Conservation (phyloP, 257 asterid genomes). For the Nicotiana knightiana region DNA sequence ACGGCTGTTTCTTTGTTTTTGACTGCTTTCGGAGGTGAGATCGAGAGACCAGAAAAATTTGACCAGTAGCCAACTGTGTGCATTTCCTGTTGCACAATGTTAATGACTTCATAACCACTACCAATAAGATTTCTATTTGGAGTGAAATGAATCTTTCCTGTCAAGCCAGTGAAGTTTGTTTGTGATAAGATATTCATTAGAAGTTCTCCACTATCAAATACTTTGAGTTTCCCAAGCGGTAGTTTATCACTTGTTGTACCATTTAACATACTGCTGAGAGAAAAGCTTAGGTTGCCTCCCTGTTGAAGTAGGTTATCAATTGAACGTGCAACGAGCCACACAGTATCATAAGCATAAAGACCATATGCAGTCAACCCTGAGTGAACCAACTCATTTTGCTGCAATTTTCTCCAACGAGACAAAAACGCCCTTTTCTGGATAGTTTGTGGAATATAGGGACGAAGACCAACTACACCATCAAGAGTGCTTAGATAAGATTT, state of each 20-base stretch:
- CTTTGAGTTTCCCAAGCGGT: slow-evolving; percentile 18
- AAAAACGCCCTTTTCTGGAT: slow-evolving; percentile 4
- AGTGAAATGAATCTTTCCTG: slow-evolving; percentile 27
- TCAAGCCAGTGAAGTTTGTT: slow-evolving; percentile 23
- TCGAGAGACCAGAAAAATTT: slow-evolving; percentile 26
- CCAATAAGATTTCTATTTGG: slow-evolving; percentile 12
- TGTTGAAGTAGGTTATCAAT: slow-evolving; percentile 7
- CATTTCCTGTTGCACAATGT: slow-evolving; percentile 13
- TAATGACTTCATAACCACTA: slow-evolving; percentile 24
- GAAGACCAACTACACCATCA: slow-evolving; percentile 28
- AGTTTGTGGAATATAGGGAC: slow-evolving; percentile 24
- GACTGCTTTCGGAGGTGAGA: slow-evolving; percentile 17
- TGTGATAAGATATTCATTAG: slow-evolving; percentile 14
- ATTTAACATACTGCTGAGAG: slow-evolving; percentile 3
- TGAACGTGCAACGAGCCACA: slow-evolving; percentile 29
- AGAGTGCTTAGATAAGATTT: slow-evolving; percentile 6
- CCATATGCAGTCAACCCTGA: slow-evolving; percentile 23
- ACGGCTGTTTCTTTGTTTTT: not conserved
- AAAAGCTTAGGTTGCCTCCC: slow-evolving; percentile 17
- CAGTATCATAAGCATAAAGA: slow-evolving; percentile 33
- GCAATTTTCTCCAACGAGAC: slow-evolving; percentile 26
- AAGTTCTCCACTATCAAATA: slow-evolving; percentile 25
- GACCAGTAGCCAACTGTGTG: slow-evolving; percentile 32
- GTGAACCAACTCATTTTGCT: not conserved
- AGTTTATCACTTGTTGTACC: not conserved